phyloP scores from a whole-genome alignment of 129 eudicot genomes.

The Lonicera japonica region DNA sequence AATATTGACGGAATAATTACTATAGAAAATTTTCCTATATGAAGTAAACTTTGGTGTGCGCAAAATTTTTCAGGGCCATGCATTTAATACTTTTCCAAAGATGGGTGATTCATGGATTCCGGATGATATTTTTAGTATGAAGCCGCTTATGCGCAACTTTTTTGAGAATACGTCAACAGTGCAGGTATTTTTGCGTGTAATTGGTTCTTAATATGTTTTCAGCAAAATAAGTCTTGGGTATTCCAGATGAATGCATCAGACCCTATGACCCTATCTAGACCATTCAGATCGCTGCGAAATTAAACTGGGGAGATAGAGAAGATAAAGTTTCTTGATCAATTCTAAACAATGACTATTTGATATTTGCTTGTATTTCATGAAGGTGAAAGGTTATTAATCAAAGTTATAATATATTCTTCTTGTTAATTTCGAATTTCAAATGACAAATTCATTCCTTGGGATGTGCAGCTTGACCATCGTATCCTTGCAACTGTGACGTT shows the following conservation, averaged over 20 bases:
- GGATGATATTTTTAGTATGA: conserved; percentile 72
- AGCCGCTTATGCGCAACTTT: conserved; percentile 81
- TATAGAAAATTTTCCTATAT: not conserved
- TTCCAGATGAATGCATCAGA: not conserved
- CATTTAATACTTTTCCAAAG: conserved; percentile 88
- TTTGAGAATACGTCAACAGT: conserved; percentile 94
- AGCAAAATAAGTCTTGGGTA: not conserved
- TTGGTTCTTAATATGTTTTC: not conserved
- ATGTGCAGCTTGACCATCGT: conserved; percentile 85
- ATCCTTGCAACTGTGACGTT: conserved; percentile 82
- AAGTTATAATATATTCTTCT: no score
- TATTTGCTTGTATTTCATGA: not conserved
- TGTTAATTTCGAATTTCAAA: not conserved
- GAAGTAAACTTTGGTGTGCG: not conserved
- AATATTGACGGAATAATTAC: not conserved
- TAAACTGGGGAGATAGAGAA: not conserved
- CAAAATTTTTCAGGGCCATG: conserved; percentile 60
- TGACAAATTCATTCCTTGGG: not conserved
- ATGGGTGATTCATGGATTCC: conserved; percentile 99
- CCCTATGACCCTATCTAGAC: not conserved
- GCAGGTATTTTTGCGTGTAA: conserved; percentile 41
- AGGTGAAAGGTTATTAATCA: not conserved
- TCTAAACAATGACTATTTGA: not conserved
- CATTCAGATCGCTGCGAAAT: not conserved
- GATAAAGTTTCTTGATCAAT: not conserved